Evolutionary conservation across 768 basidiomycete genomes (phyloP), one percentile per base, ranked within the genome.

Genomic region (Lactarius akahatsu): DNA sequence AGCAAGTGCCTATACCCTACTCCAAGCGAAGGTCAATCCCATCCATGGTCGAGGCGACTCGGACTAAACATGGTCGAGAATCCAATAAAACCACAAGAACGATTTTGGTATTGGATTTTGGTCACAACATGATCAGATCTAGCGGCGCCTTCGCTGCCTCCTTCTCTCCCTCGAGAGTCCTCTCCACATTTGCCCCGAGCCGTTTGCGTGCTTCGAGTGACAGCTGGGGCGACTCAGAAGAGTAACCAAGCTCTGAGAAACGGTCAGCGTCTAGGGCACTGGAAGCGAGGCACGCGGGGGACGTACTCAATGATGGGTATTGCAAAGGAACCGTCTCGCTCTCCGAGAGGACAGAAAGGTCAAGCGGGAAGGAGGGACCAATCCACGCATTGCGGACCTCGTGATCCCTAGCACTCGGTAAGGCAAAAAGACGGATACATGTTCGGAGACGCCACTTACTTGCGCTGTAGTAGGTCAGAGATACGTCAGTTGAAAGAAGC

Each of bases 371-470:
- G 2, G 90, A 74, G 38, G 86, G 83, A 0, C 91, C 90, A 18
- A 92, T 82, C 91, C 90, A 92, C 1, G 90, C 86, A 28, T 76
- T 80, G 4, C 91, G 85, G n/a, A 76, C 66, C 71, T 88, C 85
- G 69, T 92, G 90, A 72, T 92, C 91, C 64, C 87, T 91, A 67
- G 10, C 40, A 26, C 3, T 20, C 18, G 45, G 0, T 36, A 54
- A 62, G 68, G 18, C 61, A 56, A n/a, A 54, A 59, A 34, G 28
- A 36, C 6, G 13, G 15, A 10, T 13, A 15, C 7, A 32, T n/a
- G 11, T 50, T 11, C 11, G 13, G 1, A 50, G 23, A 13, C 3
- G 1, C 3, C 8, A 74, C 85, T 63, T 70, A 87, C 86, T 76
- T 80, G 30, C 55, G 36, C 62, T 63, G 20, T 23, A 26, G 34